phyloP scores from a whole-genome alignment of 1,139 yeast species.

The Hansenula lynferdii region DNA sequence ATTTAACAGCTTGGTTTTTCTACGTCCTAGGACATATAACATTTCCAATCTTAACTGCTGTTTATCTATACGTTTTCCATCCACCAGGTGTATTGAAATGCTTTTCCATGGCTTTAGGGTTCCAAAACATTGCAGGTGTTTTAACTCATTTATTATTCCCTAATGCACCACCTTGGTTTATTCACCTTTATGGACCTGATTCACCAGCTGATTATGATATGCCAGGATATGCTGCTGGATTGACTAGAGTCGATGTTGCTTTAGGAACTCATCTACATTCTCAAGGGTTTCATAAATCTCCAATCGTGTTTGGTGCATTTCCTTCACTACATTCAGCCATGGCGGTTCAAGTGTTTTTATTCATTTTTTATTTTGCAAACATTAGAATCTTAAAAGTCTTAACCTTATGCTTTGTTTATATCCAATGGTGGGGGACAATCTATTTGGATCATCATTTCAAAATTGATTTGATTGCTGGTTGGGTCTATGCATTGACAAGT shows the following conservation, averaged over 20 bases:
- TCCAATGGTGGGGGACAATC: constrained; percentile 77
- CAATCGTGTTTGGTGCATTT: constrained; percentile 68
- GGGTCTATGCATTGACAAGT: constrained; percentile 42
- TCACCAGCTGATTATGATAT: constrained; percentile 50
- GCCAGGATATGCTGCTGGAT: constrained; percentile 69
- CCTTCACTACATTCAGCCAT: constrained; percentile 66
- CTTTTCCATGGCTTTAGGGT: constrained; percentile 49
- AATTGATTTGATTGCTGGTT: constrained; percentile 51
- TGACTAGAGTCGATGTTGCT: constrained; percentile 57
- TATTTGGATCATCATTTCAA: constrained; percentile 72
- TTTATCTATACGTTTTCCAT: constrained; percentile 63
- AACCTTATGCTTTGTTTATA: constrained; percentile 35
- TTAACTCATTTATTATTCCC: constrained; percentile 57
- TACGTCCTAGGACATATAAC: constrained; percentile 58
- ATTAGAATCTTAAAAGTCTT: constrained; percentile 31
- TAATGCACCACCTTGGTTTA: constrained; percentile 72
- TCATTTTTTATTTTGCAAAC: constrained; percentile 36
- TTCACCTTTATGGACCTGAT: constrained; percentile 52
- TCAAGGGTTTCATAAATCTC: constrained; percentile 60
- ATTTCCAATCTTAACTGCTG: constrained; percentile 55
- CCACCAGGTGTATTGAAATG: constrained; percentile 53
- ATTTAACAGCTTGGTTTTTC: constrained; percentile 53
- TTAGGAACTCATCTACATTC: constrained; percentile 59
- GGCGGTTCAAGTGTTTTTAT: constrained; percentile 49
- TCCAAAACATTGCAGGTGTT: constrained; percentile 57